Percentiles rank a stretch among this genome's conserved stretches.
These are phyloP conservation scores for Aspergillus quadricinctus DNA, from an alignment of 2,329 filamentous ascomycete genomes.

Conservation along the genomic window DNA sequence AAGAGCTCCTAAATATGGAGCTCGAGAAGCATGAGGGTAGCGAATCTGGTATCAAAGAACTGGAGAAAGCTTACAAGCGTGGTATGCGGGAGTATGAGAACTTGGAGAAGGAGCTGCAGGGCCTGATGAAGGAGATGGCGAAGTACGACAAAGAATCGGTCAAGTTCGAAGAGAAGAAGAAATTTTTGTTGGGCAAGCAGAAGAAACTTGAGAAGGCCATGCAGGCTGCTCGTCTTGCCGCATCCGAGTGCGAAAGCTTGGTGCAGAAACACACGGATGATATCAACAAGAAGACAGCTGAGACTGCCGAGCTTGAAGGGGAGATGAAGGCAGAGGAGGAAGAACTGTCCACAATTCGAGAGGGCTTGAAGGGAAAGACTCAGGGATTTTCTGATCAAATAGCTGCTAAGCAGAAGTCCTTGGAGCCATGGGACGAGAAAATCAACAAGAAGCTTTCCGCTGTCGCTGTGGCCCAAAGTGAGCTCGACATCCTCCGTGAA, in stretches of 20 bases:
- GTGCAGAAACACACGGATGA: slow-evolving; percentile 75
- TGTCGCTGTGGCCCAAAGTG: slow-evolving; percentile 90
- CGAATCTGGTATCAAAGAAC: slow-evolving; percentile 82
- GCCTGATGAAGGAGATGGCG: slow-evolving; percentile 76
- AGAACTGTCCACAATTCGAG: slow-evolving; percentile 76
- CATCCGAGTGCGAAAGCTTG: slow-evolving; percentile 69
- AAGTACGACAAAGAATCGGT: slow-evolving; percentile 95
- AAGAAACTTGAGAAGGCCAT: slow-evolving; percentile 93
- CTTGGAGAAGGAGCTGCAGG: slow-evolving; percentile 76
- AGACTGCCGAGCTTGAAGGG: slow-evolving; percentile 71
- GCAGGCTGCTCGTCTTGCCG: slow-evolving; percentile 68
- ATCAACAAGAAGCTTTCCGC: slow-evolving; percentile 94
- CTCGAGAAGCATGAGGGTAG: slow-evolving; percentile 87
- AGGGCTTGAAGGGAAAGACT: slow-evolving; percentile 89
- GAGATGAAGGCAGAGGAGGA: slow-evolving; percentile 74
- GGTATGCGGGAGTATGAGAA: slow-evolving; percentile 78
- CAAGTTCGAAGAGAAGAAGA: slow-evolving; percentile 96
- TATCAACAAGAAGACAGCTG: slow-evolving; percentile 68
- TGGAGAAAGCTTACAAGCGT: slow-evolving; percentile 78
- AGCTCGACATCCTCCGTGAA: slow-evolving; percentile 85
- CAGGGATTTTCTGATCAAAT: slow-evolving; percentile 93
- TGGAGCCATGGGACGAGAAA: slow-evolving; percentile 95
- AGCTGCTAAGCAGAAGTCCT: slow-evolving; percentile 80
- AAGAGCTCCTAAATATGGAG: slow-evolving; percentile 78
- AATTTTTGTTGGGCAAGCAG: slow-evolving; percentile 84